These are phyloP conservation scores for Medicago arabica DNA, from an alignment of 306 rosid species.

Conservation along the genomic window DNA sequence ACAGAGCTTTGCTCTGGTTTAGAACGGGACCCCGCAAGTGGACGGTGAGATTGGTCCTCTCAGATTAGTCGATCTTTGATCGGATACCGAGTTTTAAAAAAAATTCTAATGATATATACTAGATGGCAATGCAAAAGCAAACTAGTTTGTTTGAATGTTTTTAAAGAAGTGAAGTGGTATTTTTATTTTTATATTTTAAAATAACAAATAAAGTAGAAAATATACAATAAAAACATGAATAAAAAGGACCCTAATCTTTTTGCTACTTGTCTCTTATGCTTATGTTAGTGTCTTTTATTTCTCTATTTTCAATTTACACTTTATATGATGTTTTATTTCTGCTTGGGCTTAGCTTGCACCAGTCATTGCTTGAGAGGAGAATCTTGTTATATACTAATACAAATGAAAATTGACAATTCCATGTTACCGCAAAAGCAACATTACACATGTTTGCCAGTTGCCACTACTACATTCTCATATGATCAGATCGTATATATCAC, in stretches of 20 bases:
- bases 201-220: neutral
- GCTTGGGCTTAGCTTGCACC: neutral
- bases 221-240: neutral
- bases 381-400: constrained; percentile 34
- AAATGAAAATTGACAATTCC: constrained; percentile 30
- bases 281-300: neutral
- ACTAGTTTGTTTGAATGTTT: neutral
- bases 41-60: no score
- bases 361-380: constrained; percentile 10
- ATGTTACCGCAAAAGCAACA: constrained; percentile 4
- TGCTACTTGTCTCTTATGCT: constrained; percentile 31
- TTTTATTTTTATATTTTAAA: neutral
- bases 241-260: constrained; percentile 4
- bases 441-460: constrained; percentile 29
- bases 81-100: no score
- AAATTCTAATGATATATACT: no score
- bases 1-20: no score
- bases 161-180: neutral
- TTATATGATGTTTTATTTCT: constrained; percentile 27
- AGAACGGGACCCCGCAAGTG: no score
- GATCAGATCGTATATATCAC: no score
- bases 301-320: neutral
- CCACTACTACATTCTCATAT: neutral
- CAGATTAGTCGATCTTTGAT: no score
- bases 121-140: no score